Evolutionary conservation across 768 basidiomycete species (phyloP), one percentile per base, ranked within the genome.

Genomic region (Rhizopogon vinicolor): DNA sequence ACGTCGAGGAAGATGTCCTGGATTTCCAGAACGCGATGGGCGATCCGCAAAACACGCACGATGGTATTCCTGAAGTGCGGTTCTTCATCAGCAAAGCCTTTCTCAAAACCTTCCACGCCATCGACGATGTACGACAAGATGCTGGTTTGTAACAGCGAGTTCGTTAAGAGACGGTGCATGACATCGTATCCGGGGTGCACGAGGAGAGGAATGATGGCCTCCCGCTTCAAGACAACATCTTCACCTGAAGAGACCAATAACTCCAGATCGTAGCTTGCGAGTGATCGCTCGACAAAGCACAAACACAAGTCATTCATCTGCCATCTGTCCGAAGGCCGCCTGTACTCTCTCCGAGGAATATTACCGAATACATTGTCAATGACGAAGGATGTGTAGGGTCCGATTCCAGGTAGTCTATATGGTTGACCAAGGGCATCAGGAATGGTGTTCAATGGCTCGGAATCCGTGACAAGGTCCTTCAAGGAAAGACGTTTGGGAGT

Each of bases 1-100:
- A 94, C 85, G 53, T 98, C 93, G 41, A 94, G 77, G 76, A 95
- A 97, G 53, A 93, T 80, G 49, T 89, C 86, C 65, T 98, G 94
- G 28, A 93, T 79, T 59, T 93, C 90, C 55, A 98, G 74, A 0
- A 89, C 79, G 1, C 93, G 86, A 58, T 85, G 81, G 14, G 92
- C 77, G 59, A 96, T 91, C 52, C 94, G 78, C 37, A 98, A 75
- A 7, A 91, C 82, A 13, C 93, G 88, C 18, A 86, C 74, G 59
- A 97, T 87, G 3, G 90, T 89, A 45, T 78, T 79, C 35, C 80
- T 78, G 73, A 91, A 91, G 65, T 78, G 84, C 0, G 85, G 79
- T 67, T 91, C 80, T 48, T 89, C 86, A 16, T 82, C 80, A 0
- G 86, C 81, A 25, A 87, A 66, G 16, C 81, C 82, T 61, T 83